Percentiles rank a stretch among this genome's conserved stretches.
phyloP scores from a whole-genome alignment of 1,284 basidiomycete genomes.

The Ceratobasidium theobromae region DNA sequence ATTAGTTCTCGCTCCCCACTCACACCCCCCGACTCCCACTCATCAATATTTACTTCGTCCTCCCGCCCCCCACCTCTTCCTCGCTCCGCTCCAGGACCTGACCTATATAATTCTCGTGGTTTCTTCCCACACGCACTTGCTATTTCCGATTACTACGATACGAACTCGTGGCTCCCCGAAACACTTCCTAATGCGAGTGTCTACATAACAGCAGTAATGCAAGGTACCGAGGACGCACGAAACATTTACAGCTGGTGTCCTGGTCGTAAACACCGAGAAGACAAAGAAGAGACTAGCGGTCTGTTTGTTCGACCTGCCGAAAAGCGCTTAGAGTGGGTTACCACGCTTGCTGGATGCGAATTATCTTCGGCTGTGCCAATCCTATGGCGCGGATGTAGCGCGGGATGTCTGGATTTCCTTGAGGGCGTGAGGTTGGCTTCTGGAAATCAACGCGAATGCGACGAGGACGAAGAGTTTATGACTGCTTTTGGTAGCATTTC shows the following conservation, averaged over 20 bases:
- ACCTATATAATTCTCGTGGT: not conserved
- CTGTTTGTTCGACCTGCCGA: constrained; percentile 9
- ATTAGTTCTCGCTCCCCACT: not conserved
- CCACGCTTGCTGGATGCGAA: constrained; percentile 7
- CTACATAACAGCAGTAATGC: not conserved
- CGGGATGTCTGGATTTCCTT: constrained; percentile 8
- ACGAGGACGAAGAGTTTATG: constrained; percentile 23
- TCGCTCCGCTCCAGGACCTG: not conserved
- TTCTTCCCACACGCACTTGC: constrained; percentile 7
- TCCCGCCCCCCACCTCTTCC: not conserved
- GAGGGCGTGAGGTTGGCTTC: not conserved
- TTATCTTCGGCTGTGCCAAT: not conserved
- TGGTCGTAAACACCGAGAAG: not conserved
- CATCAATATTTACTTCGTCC: constrained; percentile 8
- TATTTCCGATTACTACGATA: not conserved
- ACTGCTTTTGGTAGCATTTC: not conserved
- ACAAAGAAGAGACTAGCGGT: not conserved
- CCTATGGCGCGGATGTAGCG: constrained; percentile 20
- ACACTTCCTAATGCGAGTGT: not conserved
- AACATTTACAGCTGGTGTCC: constrained; percentile 13
- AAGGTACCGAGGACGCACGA: constrained; percentile 13
- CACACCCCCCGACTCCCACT: constrained; percentile 10
- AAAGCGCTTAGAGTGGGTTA: constrained; percentile 17
- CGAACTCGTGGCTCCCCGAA: not conserved
- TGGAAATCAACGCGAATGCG: not conserved